Evolutionary conservation across 164 flowering plant genomes (phyloP), one percentile per base, ranked within the genome.

Genomic region (Stephania cephalantha): DNA sequence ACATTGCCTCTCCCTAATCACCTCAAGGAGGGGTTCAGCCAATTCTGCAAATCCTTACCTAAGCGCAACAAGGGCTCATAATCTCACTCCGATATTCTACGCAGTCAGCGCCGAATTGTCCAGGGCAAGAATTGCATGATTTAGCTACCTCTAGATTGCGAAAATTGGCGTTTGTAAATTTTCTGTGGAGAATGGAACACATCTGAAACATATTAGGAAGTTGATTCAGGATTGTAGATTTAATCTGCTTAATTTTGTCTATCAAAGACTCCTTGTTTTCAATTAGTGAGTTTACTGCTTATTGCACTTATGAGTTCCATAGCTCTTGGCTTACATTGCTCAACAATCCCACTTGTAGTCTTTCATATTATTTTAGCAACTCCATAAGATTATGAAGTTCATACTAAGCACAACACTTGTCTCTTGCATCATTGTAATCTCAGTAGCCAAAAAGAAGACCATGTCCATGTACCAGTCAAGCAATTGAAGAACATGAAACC

Each of bases 1-100:
- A 83, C 88, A 9, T 73, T 90, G 45, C 88, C 97, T 52, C 89
- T 93, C 48, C 95, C 99, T 1, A 77, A 79, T 66, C 90, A 91
- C 67, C 78, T 95, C 46, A 85, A 81, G 77, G 89, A 83, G 15
- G 86, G 91, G 1, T 95, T 95, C 79, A 81, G 89, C 22, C 74
- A 81, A 46, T 93, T 90, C 75, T 83, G 84, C 77, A 77, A 85
- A 22, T 85, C 90, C 70, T 76, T 92, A 29, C 78, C 74, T 69
- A 87, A 85, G 67, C 77, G 80, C 69, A 81, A 64, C 58, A 75
- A 70, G 72, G 72, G 74, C 42, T 70, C 74, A 29, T 79, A 73
- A 5, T 68, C 83, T 69, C n/a, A 68, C 31, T 4, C 42, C 81
- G 73, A 76, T 53, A 50, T n/a, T 17, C 31, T 4, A 31, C 9